These are phyloP conservation scores for Castanospermum australe DNA, from an alignment of 306 rosid genomes.

Conservation along the genomic window DNA sequence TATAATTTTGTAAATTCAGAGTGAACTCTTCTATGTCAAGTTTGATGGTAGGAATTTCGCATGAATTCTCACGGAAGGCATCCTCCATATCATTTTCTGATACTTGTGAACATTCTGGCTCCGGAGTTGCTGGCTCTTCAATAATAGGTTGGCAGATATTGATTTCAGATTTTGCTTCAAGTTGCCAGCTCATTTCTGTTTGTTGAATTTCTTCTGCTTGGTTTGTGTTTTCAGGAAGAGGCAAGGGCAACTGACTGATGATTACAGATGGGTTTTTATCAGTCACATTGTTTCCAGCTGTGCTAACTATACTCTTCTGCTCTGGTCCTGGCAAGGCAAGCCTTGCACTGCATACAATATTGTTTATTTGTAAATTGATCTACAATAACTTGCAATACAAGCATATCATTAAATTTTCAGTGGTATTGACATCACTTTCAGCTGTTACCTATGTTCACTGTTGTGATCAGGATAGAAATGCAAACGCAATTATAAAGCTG, in stretches of 20 bases:
- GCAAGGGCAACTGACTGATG: conserved; percentile 40
- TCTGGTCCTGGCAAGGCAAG: conserved; percentile 88
- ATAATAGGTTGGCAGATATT: conserved; percentile 64
- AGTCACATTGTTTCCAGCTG: conserved; percentile 41
- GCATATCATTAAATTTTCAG: conserved; percentile 16
- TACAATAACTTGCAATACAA: conserved; percentile 21
- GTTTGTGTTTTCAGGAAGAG: conserved; percentile 42
- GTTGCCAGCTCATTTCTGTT: conserved; percentile 33
- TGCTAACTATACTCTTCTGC: conserved; percentile 50
- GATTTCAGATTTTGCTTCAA: conserved; percentile 32
- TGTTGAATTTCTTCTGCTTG: conserved; percentile 38
- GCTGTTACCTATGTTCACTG: conserved; percentile 20
- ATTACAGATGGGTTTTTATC: conserved; percentile 28
- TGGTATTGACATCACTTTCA: not conserved
- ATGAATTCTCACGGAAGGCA: conserved; percentile 48
- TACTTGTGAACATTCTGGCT: conserved; percentile 54
- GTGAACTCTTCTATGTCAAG: conserved; percentile 69
- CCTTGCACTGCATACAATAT: conserved; percentile 74
- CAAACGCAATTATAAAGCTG: not conserved
- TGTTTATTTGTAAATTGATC: conserved; percentile 32
- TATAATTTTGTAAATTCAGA: conserved; percentile 57
- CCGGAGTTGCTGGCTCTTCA: conserved; percentile 85
- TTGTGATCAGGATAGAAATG: not conserved
- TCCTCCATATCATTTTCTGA: conserved; percentile 67
- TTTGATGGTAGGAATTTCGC: conserved; percentile 72